Evolutionary conservation across 2,329 filamentous ascomycete species (phyloP), one percentile per base, ranked within the genome.

Genomic region (Pseudogymnoascus pannorum): DNA sequence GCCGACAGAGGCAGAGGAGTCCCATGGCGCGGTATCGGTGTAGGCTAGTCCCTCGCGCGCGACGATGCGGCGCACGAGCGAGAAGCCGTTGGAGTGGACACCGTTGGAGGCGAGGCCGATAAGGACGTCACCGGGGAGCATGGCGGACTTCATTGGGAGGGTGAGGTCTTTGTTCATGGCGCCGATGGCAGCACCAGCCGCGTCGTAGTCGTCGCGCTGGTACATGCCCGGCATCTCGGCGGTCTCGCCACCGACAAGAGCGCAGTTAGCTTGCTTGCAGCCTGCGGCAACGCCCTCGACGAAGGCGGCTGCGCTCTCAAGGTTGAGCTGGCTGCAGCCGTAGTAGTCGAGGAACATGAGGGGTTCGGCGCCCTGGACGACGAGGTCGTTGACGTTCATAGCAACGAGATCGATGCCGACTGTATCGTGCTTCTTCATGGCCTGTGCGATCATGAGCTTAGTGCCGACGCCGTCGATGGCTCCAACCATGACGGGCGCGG

Each of bases 261-360:
- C 92, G 71, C 93, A 96, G 48, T 88, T 88, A 0, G 93, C 86
- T 70, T 92, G 84, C 63, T 85, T 85, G 76, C 94, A 99, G 57
- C 94, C 94, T 29, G 87, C 82, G 2, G 92, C 92, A 2, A 99
- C 92, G 65, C 94, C 92, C 70, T 91, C 85, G 40, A 99, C 89
- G 71, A 99, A 97, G n/a, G 85, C 82, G 9, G 89, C 87, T 0
- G 92, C 91, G 4, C 85, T 86, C 36, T 86, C 79, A 7, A 93
- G 84, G 67, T 95, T 86, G 20, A 99, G 84, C 73, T 88, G 88
- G 74, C 90, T 92, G 81, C 92, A 97, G 64, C 92, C 93, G 76
- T 95, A 97, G 82, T 96, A 97, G 78, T 99, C 94, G 65, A 97
- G 86, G 82, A 99, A 97, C 81, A 94, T 94, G 66, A 97, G 81